Evolutionary conservation across 2,329 filamentous ascomycete genomes (phyloP).

Genomic region (Amphichorda felina): DNA sequence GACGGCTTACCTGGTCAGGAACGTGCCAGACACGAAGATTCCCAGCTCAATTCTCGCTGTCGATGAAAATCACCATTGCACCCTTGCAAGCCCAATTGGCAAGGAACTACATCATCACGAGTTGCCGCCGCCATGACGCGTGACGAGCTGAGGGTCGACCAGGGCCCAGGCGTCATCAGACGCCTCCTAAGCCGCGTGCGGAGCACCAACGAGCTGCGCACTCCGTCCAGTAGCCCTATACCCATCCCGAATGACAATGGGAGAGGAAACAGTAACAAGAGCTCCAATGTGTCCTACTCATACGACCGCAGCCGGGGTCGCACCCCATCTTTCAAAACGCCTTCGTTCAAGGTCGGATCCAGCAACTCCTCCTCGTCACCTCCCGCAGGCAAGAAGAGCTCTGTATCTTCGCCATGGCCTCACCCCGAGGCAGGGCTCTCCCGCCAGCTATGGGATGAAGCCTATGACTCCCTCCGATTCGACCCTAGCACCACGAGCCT

Average conservation of each 20-base stretch:
- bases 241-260: too few relatives aligned
- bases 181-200: slow-evolving; percentile 4
- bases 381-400: slow-evolving; percentile 1
- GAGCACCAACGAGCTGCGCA: background rate
- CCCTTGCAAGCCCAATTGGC: too few relatives aligned
- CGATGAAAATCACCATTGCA: too few relatives aligned
- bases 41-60: too few relatives aligned
- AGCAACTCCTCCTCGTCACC: slow-evolving; percentile 1
- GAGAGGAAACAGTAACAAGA: too few relatives aligned
- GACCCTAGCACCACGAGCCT: slow-evolving; percentile 15
- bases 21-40: too few relatives aligned
- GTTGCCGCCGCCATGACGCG: too few relatives aligned
- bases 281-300: too few relatives aligned
- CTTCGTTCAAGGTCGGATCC: background rate
- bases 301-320: background rate
- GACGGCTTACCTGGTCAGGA: too few relatives aligned
- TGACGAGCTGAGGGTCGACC: background rate
- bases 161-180: slow-evolving; percentile 3
- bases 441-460: slow-evolving; percentile 20
- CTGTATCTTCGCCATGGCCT: background rate
- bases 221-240: too few relatives aligned
- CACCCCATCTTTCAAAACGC: slow-evolving; percentile 1
- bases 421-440: slow-evolving; percentile 8
- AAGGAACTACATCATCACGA: too few relatives aligned
- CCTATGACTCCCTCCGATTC: slow-evolving; percentile 19